Conservation (phyloP, 768 basidiomycete genomes). For the Mrakia frigida region DNA sequence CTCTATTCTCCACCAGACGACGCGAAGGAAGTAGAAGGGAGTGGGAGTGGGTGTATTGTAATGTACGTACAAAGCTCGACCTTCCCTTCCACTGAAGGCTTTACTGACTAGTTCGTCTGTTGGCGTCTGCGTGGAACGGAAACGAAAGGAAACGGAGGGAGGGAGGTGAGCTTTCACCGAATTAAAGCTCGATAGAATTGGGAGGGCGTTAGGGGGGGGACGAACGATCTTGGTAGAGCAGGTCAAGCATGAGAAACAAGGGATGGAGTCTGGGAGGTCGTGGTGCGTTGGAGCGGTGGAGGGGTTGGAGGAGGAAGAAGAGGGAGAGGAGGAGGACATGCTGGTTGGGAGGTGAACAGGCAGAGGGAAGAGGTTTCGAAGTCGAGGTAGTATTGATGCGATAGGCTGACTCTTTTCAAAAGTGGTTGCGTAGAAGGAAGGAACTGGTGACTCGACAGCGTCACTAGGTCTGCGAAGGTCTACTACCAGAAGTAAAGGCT, state of each 20-base stretch:
- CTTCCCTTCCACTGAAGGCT: slow-evolving; percentile 42
- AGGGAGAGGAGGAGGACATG: slow-evolving; percentile 35
- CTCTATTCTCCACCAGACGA: too few species aligned
- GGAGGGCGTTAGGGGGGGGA: not conserved
- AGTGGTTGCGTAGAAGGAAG: too few species aligned
- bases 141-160: not conserved
- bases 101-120: slow-evolving; percentile 44
- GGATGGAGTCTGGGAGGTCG: slow-evolving; percentile 2
- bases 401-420: too few species aligned
- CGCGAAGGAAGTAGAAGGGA: not conserved
- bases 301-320: slow-evolving; percentile 7
- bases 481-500: too few species aligned
- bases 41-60: too few species aligned
- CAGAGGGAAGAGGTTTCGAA: not conserved
- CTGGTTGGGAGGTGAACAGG: slow-evolving; percentile 80
- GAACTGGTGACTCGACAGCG: too few species aligned
- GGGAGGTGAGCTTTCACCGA: not conserved
- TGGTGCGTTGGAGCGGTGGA: slow-evolving; percentile 1
- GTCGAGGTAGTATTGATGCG: too few species aligned
- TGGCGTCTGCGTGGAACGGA: slow-evolving; percentile 34
- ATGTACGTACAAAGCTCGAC: slow-evolving; percentile 41
- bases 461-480: too few species aligned
- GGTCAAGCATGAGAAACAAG: not conserved
- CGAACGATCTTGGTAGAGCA: slow-evolving; percentile 11
- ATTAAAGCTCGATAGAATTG: not conserved